A percentile compares a stretch with the other conserved stretches of the same genome.
Conservation (phyloP, 2,329 filamentous ascomycete species). For the Colletotrichum simmondsii region DNA sequence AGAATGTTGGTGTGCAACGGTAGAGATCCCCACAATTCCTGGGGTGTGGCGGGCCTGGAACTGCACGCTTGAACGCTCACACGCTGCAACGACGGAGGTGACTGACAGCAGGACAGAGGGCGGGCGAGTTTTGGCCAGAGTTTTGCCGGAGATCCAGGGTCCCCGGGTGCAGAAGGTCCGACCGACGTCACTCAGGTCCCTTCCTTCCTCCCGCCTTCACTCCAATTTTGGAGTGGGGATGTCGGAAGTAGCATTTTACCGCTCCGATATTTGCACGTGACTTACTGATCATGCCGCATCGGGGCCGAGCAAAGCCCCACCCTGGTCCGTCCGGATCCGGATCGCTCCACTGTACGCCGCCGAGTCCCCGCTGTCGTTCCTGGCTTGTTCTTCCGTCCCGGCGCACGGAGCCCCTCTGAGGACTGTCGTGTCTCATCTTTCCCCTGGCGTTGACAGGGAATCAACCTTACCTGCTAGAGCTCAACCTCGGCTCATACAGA, state of each 20-base stretch:
- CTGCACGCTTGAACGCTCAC: background rate
- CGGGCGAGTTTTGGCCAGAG: background rate
- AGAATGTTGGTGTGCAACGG: constrained; percentile 4
- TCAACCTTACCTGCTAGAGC: background rate
- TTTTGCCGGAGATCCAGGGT: constrained; percentile 34
- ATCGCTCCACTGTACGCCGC: too few relatives aligned
- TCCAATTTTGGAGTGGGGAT: background rate
- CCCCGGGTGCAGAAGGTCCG: background rate
- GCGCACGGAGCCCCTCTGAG: constrained; percentile 13
- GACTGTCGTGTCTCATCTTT: constrained; percentile 1
- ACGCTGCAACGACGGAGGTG: background rate
- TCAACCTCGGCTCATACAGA: constrained; percentile 16
- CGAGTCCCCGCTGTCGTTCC: background rate
- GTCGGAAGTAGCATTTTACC: background rate
- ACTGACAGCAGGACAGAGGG: background rate
- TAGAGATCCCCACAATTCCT: constrained; percentile 25
- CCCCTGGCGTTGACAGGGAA: background rate
- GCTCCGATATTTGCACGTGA: background rate
- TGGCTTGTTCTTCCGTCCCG: constrained; percentile 11
- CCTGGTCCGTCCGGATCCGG: background rate
- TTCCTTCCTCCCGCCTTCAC: too few relatives aligned
- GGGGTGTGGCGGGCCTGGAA: background rate
- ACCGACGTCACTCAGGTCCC: constrained; percentile 25
- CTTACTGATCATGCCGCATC: rapidly evolving
- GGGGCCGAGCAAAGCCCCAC: background rate